Evolutionary conservation across 1,139 yeast species (phyloP), one percentile per base, ranked within the genome.

Genomic region (Zygoascus sp.): DNA sequence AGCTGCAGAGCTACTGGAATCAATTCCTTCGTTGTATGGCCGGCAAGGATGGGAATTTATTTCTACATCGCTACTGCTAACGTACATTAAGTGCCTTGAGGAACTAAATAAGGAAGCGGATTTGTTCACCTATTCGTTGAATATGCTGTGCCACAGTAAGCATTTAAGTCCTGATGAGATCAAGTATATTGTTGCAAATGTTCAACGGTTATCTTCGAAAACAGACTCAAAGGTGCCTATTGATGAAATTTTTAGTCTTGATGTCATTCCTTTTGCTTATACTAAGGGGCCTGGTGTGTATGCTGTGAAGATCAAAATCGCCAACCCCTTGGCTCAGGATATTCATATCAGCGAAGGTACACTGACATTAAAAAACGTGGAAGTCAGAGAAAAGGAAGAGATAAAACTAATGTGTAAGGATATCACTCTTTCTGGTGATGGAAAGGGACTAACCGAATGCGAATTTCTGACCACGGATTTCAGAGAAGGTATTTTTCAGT

Each of bases 41-140:
- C 63, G 74, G 22, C 77, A 82, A 48, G 88, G 89, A 1, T 89
- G 97, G 96, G 76, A 75, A 49, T 68, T 72, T 37, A 77, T 89
- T 61, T 88, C 95, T 0, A 75, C 81, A 1, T 67, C 76, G 16
- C 64, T 90, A 16, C 68, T 86, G 36, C 80, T 79, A 53, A 69
- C 83, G 0, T 88, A 83, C 59, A 74, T 86, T 30, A 78, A 79
- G 40, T 87, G 96, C 57, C 68, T 89, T 37, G 79, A 77, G 54
- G 69, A 77, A 34, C 61, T 79, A 19, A 61, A 59, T 6, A 54
- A 56, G 3, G 61, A 58, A 5, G 57, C 54, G 13, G 50, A 44
- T 11, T 55, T 60, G 15, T 45, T 66, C 25, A 50, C 46, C 9
- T 52, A 58, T 27, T 64, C 66, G 1, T 45, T 68, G 13, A 64